Conservation (phyloP, 2,329 filamentous ascomycete genomes). For the Colletotrichum sp. region DNA sequence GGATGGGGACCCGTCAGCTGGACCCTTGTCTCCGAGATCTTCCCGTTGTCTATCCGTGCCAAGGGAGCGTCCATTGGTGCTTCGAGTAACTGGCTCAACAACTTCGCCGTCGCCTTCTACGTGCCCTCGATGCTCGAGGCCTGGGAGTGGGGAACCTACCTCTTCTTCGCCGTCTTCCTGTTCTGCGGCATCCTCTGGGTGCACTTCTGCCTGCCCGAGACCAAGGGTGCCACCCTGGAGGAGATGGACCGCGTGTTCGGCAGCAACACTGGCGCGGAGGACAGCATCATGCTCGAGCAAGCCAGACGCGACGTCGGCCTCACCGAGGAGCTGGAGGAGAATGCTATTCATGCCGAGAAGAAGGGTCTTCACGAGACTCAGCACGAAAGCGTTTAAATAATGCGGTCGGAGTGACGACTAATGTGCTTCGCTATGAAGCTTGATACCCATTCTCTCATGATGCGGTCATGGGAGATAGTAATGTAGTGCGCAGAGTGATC, state of each 20-base stretch:
- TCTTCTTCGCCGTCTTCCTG: constrained; percentile 61
- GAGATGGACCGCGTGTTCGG: constrained; percentile 59
- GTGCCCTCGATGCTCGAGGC: constrained; percentile 45
- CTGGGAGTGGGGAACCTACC: constrained; percentile 58
- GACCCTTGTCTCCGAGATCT: constrained; percentile 42
- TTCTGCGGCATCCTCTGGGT: constrained; percentile 52
- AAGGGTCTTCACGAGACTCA: constrained; percentile 1
- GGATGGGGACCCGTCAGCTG: constrained; percentile 38
- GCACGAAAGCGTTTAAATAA: background rate
- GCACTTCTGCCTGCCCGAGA: constrained; percentile 59
- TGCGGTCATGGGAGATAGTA: background rate
- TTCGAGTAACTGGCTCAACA: constrained; percentile 50
- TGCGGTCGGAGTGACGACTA: background rate
- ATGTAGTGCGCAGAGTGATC: background rate
- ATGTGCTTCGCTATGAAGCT: background rate
- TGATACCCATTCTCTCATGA: background rate
- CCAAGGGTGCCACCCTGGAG: constrained; percentile 59
- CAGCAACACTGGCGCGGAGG: constrained; percentile 37
- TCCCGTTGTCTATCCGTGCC: constrained; percentile 41
- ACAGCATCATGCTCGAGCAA: constrained; percentile 25
- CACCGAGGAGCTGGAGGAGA: constrained; percentile 13
- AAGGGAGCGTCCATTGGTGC: constrained; percentile 46
- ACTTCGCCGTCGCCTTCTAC: constrained; percentile 52
- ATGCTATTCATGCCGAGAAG: constrained; percentile 23
- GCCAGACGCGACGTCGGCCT: constrained; percentile 27